Evolutionary conservation across 2,329 filamentous ascomycete species (phyloP).

Genomic region (Talaromyces sp.): DNA sequence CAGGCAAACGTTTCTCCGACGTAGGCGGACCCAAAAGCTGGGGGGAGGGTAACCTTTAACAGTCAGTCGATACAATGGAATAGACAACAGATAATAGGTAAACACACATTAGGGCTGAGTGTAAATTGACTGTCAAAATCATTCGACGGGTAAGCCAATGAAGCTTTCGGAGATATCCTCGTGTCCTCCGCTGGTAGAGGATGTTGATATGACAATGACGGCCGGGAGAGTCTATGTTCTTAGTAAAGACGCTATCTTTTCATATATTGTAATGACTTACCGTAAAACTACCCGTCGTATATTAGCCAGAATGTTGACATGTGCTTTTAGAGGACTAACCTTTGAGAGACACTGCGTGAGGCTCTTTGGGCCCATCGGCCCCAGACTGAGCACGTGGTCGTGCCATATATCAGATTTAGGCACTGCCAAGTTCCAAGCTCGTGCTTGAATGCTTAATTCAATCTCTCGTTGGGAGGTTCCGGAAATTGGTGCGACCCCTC

Average conservation of each 20-base stretch:
- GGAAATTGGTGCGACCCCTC: neutral
- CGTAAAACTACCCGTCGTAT: slow-evolving; percentile 28
- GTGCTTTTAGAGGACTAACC: slow-evolving; percentile 34
- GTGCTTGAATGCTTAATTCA: neutral
- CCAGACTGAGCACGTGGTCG: slow-evolving; percentile 39
- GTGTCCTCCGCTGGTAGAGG: slow-evolving; percentile 43
- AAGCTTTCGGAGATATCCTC: slow-evolving; percentile 57
- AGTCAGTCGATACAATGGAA: neutral
- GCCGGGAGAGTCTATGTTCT: slow-evolving; percentile 67
- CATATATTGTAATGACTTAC: slow-evolving; percentile 22
- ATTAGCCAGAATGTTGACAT: neutral
- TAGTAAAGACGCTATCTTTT: neutral
- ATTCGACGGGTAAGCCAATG: slow-evolving; percentile 65
- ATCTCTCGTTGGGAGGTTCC: neutral
- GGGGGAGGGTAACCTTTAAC: slow-evolving; percentile 68
- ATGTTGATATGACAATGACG: slow-evolving; percentile 43
- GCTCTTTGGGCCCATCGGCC: slow-evolving; percentile 58
- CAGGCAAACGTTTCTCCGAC: slow-evolving; percentile 94
- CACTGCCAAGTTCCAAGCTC: neutral
- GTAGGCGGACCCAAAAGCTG: slow-evolving; percentile 89
- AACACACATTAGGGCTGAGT: slow-evolving; percentile 49
- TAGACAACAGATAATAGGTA: neutral
- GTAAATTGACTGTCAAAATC: slow-evolving; percentile 50
- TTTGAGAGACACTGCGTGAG: slow-evolving; percentile 74
- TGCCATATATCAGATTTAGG: slow-evolving; percentile 28